phyloP scores from a whole-genome alignment of 495 filamentous ascomycete species.

The Immersiella caudata region DNA sequence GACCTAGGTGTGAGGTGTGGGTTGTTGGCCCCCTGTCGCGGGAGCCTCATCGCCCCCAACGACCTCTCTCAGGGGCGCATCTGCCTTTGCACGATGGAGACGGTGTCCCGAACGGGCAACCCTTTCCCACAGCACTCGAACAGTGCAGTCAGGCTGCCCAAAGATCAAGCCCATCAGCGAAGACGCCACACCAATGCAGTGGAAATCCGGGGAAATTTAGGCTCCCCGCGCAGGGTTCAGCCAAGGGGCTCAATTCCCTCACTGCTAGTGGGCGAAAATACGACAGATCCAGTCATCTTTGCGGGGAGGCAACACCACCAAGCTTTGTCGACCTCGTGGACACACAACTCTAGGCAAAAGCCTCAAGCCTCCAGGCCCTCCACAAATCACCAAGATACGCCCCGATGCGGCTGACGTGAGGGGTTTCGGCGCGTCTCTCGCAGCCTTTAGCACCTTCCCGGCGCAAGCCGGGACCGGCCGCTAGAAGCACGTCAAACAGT shows the following conservation, averaged over 20 bases:
- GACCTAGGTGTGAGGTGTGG: not conserved
- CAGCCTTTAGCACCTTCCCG: too few relatives aligned
- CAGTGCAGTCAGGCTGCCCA: not conserved
- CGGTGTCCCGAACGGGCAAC: conserved; percentile 4
- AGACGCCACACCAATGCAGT: not conserved
- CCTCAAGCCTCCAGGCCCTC: not conserved
- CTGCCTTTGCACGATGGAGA: not conserved
- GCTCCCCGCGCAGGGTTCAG: not conserved
- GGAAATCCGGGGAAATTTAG: not conserved
- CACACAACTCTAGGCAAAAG: not conserved
- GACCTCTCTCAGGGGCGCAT: not conserved
- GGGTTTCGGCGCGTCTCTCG: not conserved
- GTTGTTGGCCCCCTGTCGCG: not conserved
- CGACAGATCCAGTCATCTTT: not conserved
- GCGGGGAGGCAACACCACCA: conserved; percentile 6
- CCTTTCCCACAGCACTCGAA: not conserved
- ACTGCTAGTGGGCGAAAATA: not conserved
- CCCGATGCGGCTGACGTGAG: conserved; percentile 12
- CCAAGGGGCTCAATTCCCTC: not conserved
- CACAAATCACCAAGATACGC: not conserved
- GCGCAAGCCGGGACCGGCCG: not conserved
- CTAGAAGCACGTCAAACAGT: not conserved
- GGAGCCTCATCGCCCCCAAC: not conserved
- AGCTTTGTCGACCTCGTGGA: not conserved
- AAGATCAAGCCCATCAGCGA: not conserved